phyloP scores from a whole-genome alignment of 192 early-diverging fungal species.

The Kappamyces sp. region DNA sequence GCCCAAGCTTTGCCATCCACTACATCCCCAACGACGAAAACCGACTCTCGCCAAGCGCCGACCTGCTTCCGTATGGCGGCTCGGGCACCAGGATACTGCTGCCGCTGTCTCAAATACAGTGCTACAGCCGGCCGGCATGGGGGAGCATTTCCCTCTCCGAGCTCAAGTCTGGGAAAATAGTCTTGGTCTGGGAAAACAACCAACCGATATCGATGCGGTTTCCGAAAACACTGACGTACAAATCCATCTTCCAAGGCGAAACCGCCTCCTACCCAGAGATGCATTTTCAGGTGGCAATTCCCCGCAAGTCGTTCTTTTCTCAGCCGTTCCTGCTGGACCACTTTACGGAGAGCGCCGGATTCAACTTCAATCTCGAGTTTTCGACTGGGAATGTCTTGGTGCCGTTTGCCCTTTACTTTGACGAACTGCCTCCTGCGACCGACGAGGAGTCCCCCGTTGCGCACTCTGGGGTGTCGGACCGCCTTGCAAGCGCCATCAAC shows the following conservation, averaged over 20 bases:
- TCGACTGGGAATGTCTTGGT: not conserved
- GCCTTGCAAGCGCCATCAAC: no score
- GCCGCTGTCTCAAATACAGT: conserved; percentile 5
- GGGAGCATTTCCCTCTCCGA: not conserved
- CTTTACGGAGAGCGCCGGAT: not conserved
- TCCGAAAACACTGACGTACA: conserved; percentile 8
- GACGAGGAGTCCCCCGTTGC: not conserved
- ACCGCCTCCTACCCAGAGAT: not conserved
- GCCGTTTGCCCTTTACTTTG: conserved; percentile 10
- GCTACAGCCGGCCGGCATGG: not conserved
- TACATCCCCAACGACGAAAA: not conserved
- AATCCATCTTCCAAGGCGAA: not conserved
- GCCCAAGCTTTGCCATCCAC: not conserved
- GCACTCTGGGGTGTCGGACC: not conserved
- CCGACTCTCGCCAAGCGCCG: not conserved
- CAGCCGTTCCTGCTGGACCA: not conserved
- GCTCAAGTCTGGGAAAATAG: conserved; percentile 5
- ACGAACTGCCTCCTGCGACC: not conserved
- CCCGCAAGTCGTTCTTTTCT: conserved; percentile 12
- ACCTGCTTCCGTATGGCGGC: conserved; percentile 7
- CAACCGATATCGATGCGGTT: not conserved
- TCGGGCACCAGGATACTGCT: not conserved
- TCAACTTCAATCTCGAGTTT: conserved; percentile 3
- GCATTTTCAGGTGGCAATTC: conserved; percentile 11
- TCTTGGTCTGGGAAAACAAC: conserved; percentile 14